A percentile compares a stretch with the other conserved stretches of the same genome.
Evolutionary conservation across 176 grass and related monocot genomes (phyloP).

Genomic region (Hordeum marinum): DNA sequence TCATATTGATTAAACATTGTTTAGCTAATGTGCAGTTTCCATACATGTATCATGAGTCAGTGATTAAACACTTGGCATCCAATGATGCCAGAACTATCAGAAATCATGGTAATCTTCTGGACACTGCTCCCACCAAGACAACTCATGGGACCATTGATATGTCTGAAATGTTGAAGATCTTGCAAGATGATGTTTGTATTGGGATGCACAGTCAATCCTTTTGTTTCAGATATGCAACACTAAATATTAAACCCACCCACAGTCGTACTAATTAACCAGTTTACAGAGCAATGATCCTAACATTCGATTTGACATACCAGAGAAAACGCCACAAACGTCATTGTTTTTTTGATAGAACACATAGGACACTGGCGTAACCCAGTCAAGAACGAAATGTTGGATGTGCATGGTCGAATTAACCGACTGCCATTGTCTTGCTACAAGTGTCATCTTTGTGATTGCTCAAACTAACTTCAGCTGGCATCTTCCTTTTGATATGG

Average conservation of each 20-base stretch:
- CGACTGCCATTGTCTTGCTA: background rate
- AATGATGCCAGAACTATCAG: background rate
- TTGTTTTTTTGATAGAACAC: background rate
- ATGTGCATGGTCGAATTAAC: background rate
- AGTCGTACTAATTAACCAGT: background rate
- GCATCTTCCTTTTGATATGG: no score
- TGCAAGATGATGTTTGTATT: background rate
- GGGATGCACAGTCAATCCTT: background rate
- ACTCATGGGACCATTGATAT: background rate
- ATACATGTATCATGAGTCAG: background rate
- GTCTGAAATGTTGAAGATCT: background rate
- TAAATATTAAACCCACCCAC: background rate
- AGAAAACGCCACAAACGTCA: background rate
- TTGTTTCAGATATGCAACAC: background rate
- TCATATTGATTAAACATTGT: background rate
- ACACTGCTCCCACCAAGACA: background rate
- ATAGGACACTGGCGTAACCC: background rate
- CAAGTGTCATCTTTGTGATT: background rate
- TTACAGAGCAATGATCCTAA: background rate
- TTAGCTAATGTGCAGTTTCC: background rate
- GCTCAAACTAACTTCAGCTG: background rate
- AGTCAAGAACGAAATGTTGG: background rate
- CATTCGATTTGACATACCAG: background rate
- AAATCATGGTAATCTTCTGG: background rate
- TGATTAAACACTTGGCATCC: background rate